phyloP scores from a whole-genome alignment of 352 stramenopile genomes.

The Phytophthora capsici region DNA sequence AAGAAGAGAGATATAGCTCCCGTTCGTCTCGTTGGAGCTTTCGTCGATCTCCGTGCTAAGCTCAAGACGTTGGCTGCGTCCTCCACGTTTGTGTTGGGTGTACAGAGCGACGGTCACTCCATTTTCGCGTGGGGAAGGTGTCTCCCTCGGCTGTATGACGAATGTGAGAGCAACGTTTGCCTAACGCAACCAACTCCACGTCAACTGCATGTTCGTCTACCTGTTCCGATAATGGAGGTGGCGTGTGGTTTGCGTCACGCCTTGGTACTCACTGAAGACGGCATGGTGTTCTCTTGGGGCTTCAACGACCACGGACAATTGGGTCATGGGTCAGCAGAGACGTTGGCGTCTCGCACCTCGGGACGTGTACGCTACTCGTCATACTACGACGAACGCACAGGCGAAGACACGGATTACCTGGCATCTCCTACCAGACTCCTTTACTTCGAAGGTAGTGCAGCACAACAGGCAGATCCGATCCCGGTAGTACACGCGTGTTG shows the following conservation, averaged over 20 bases:
- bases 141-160: conserved; percentile 48
- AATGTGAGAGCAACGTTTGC: conserved; percentile 10
- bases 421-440: conserved; percentile 50
- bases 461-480: conserved; percentile 73
- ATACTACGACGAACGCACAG: conserved; percentile 64
- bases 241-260: conserved; percentile 70
- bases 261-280: conserved; percentile 53
- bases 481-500: conserved; percentile 58
- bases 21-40: conserved; percentile 50
- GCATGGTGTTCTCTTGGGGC: conserved; percentile 76
- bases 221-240: conserved; percentile 5
- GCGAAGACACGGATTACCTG: conserved; percentile 52
- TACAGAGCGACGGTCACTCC: conserved; percentile 47
- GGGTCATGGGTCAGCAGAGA: conserved; percentile 59
- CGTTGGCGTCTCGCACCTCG: conserved; percentile 50
- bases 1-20: conserved; percentile 28
- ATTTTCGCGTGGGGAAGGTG: conserved; percentile 65
- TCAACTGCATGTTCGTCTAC: conserved; percentile 42
- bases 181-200: conserved; percentile 32
- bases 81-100: conserved; percentile 51
- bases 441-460: conserved; percentile 65
- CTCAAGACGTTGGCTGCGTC: conserved; percentile 46
- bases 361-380: conserved; percentile 40
- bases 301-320: conserved; percentile 84
- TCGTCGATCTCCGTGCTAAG: conserved; percentile 51